Evolutionary conservation across 805 yeast species (phyloP).

Genomic region (Ogataea henricii): DNA sequence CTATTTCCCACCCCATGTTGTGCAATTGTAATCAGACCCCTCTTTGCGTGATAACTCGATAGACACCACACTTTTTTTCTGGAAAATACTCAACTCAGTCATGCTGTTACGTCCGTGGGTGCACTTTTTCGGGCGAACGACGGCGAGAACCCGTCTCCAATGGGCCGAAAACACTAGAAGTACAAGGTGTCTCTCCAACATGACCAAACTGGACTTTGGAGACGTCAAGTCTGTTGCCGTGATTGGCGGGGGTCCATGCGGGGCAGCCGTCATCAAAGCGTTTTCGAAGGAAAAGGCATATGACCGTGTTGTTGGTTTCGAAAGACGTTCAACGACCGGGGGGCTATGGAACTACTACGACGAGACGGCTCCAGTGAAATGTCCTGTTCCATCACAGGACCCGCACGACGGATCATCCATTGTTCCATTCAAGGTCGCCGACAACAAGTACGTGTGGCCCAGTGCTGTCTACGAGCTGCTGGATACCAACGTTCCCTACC

Average conservation of each 20-base stretch:
- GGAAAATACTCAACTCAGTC: too few species aligned
- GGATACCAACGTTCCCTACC: constrained; percentile 69
- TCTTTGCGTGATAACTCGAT: too few species aligned
- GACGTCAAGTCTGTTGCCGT: constrained; percentile 50
- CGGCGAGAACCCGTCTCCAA: not conserved
- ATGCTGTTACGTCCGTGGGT: not conserved
- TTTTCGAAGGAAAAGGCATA: constrained; percentile 52
- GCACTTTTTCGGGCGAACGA: not conserved
- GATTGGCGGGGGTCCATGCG: constrained; percentile 81
- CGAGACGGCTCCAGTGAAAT: constrained; percentile 21
- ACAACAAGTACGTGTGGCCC: constrained; percentile 41
- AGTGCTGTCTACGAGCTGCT: constrained; percentile 64
- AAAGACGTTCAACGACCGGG: constrained; percentile 59
- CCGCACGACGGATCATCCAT: constrained; percentile 21
- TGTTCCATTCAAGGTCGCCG: constrained; percentile 12
- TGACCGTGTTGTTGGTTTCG: constrained; percentile 57
- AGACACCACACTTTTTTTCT: too few species aligned
- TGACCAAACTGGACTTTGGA: constrained; percentile 16
- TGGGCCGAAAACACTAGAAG: not conserved
- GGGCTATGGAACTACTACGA: constrained; percentile 76
- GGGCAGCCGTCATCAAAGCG: constrained; percentile 67
- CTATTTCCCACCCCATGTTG: not conserved
- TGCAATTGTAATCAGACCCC: not conserved
- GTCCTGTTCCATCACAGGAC: constrained; percentile 33
- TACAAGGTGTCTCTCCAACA: not conserved